These are phyloP conservation scores for Bromus sterilis DNA, from an alignment of 176 grass and related monocot species.

Conservation along the genomic window DNA sequence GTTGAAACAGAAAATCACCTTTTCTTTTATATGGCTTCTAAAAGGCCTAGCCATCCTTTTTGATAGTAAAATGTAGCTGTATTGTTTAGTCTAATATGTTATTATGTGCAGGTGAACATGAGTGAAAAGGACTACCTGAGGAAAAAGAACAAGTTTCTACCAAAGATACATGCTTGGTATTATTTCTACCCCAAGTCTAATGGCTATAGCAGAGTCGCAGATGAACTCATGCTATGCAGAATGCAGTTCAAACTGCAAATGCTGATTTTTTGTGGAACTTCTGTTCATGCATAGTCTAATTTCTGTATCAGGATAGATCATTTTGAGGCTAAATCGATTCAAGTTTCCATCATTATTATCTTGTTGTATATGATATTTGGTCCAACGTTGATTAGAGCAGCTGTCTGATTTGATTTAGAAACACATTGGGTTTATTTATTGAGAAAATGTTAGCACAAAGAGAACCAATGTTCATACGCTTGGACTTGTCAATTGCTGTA, in stretches of 20 bases:
- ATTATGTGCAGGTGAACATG: conserved; percentile 86
- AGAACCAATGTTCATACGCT: background rate
- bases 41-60: background rate
- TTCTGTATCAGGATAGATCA: too few species aligned
- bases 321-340: background rate
- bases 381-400: background rate
- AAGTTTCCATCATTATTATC: conserved; percentile 8
- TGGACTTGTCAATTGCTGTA: background rate
- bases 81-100: background rate
- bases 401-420: background rate
- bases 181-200: background rate
- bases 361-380: background rate
- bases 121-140: conserved; percentile 96
- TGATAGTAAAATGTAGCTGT: background rate
- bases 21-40: background rate
- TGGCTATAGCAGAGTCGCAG: background rate
- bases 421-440: too few species aligned
- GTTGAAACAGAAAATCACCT: background rate
- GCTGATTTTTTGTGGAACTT: background rate
- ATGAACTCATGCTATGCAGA: background rate
- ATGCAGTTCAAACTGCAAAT: background rate
- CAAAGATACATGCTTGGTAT: conserved; percentile 97
- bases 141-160: conserved; percentile 98
- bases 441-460: background rate
- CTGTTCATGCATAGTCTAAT: background rate